These are phyloP conservation scores for Ajuga chamaepitys DNA, from an alignment of 257 asterid species.

Conservation along the genomic window DNA sequence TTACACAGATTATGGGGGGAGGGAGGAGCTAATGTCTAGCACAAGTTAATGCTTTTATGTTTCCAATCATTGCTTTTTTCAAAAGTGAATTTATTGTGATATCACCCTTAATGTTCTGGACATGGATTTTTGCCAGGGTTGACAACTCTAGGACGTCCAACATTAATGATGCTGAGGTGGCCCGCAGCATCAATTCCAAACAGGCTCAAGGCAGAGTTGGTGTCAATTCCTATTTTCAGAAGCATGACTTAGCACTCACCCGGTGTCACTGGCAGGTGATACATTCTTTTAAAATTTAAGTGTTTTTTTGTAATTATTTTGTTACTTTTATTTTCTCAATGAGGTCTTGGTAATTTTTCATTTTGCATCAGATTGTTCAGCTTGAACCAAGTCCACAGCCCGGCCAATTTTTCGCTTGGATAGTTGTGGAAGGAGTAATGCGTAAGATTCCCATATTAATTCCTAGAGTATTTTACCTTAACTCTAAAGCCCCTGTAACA, in stretches of 20 bases:
- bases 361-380: conserved; percentile 69
- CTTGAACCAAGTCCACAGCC: conserved; percentile 58
- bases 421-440: conserved; percentile 84
- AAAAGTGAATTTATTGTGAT: background rate
- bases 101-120: background rate
- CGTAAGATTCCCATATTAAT: conserved; percentile 63
- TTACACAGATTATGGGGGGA: background rate
- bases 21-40: background rate
- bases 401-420: conserved; percentile 92
- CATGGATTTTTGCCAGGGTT: conserved; percentile 37
- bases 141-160: conserved; percentile 35
- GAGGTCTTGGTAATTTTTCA: conserved; percentile 10
- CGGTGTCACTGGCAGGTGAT: conserved; percentile 93
- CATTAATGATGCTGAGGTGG: conserved; percentile 31
- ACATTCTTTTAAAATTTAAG: conserved; percentile 12
- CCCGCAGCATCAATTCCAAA: conserved; percentile 32
- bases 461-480: conserved; percentile 87
- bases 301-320: background rate
- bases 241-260: conserved; percentile 74
- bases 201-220: conserved; percentile 47
- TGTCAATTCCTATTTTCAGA: conserved; percentile 73
- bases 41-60: background rate
- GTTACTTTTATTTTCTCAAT: conserved; percentile 8
- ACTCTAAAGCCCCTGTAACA: conserved; percentile 90
- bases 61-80: background rate